Percentiles rank a stretch among this genome's conserved stretches.
Evolutionary conservation across 805 yeast genomes (phyloP).

Genomic region (Isabelozyma rhagii): DNA sequence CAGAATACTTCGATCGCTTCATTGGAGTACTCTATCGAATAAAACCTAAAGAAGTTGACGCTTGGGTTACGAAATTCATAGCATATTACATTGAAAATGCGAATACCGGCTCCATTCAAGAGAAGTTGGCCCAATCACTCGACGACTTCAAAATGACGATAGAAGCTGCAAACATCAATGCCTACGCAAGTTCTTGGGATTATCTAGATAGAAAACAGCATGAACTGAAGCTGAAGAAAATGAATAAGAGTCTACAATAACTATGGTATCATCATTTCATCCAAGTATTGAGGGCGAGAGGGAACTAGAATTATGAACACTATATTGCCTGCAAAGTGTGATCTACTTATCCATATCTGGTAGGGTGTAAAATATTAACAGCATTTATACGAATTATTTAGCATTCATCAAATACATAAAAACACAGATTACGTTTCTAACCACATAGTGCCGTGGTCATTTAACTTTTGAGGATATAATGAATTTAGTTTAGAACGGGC

Average conservation of each 20-base stretch:
- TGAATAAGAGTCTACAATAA: neutral
- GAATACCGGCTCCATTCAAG: neutral
- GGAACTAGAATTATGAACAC: no score
- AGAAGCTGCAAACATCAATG: neutral
- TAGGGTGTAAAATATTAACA: no score
- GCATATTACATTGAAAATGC: slow-evolving; percentile 1
- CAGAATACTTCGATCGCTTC: slow-evolving; percentile 4
- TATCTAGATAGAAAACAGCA: no score
- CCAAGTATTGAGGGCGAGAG: no score
- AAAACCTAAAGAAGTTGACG: neutral
- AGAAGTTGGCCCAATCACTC: neutral
- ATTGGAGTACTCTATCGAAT: slow-evolving; percentile 3
- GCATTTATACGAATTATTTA: no score
- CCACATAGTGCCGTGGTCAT: neutral
- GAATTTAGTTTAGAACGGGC: neutral
- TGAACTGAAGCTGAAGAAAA: neutral
- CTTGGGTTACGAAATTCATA: slow-evolving; percentile 3
- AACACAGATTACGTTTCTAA: neutral
- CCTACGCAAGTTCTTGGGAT: neutral
- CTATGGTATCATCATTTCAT: no score
- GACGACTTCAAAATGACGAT: neutral
- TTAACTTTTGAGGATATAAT: neutral
- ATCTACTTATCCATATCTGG: no score
- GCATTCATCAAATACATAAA: no score
- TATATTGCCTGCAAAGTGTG: no score